These are phyloP conservation scores for Bonnemaisonia californica DNA, from an alignment of 31 red algal species.

Conservation along the genomic window DNA sequence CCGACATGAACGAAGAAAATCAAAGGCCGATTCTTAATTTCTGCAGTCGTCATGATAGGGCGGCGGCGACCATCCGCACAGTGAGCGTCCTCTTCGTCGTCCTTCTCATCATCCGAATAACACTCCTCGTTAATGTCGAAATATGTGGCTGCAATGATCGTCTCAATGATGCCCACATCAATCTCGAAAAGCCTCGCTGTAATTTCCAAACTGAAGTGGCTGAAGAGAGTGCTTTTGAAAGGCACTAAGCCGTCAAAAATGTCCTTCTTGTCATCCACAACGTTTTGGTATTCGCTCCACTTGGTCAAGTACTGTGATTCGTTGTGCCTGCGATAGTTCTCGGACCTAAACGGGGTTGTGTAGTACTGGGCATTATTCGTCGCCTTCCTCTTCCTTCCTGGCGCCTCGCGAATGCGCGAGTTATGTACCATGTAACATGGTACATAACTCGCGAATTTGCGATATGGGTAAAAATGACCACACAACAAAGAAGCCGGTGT, in stretches of 20 bases:
- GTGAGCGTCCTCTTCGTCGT: constrained; percentile 3
- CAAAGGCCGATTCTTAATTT: constrained; percentile 19
- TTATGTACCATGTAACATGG: no score
- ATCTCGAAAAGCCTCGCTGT: constrained; percentile 1
- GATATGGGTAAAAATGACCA: no score
- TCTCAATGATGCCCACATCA: constrained; percentile 23
- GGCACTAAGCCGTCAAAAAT: constrained; percentile 9
- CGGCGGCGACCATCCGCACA: constrained; percentile 18
- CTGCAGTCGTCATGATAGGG: constrained; percentile 5
- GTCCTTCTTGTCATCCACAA: no score
- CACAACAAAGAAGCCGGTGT: no score
- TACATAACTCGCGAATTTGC: no score
- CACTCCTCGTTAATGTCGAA: constrained; percentile 24
- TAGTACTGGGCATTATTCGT: no score
- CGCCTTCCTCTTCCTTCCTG: not conserved
- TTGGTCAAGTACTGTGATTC: no score
- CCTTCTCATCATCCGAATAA: constrained; percentile 17
- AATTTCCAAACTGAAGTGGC: constrained; percentile 1
- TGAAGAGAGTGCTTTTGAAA: constrained; percentile 6
- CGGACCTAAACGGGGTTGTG: no score
- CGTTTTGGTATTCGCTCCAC: no score
- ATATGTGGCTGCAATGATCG: constrained; percentile 13
- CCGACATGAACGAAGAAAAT: constrained; percentile 8
- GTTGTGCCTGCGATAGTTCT: no score
- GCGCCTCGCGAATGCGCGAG: not conserved